Base-by-base conservation (phyloP, 2,329 filamentous ascomycete species). In the Penicillium sp. region DNA sequence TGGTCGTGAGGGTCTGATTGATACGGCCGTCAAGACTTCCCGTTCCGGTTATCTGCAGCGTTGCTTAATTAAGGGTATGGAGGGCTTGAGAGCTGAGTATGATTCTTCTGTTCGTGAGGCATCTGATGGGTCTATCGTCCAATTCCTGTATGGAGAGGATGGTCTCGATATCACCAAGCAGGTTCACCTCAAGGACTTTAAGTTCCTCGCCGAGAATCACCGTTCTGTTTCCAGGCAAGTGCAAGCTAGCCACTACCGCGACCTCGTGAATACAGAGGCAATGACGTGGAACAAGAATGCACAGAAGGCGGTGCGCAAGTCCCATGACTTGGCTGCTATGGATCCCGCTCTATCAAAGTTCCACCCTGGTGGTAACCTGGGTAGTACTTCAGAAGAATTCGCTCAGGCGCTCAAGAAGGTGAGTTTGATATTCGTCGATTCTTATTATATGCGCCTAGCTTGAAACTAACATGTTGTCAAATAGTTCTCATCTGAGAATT, bases 11-110 rank as follows among this genome's bases (percentile, higher is more conserved):
- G 95, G 95, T 83, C 82, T 99, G 67, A 99, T 99, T 74, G 95
- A 99, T 84, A 99, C 95, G 22, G 95, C 95, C 65, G 95, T 99
- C 76, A 99, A 99, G 81, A 99, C 95, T 1, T 96, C 94, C 10
- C 89, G 95, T 73, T 98, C 95, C 30, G 96, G 95, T 62, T 99
- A 99, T 74, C 83, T 99, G 55, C 95, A 99, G 76, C 86, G 96
- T 74, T 99, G 95, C 84, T 84, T 99, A 64, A 96, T 99, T 81
- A 99, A 99, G 81, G 95, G 95, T 63, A 96, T 99, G 90, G 95
- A 99, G 78, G 95, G 95, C 4, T 83, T 98, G 46, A 90, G 88
- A 70, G 93, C 96, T 2, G 88, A 93, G 63, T 98, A 99, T 75
- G 95, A 99, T 72, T 93, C 89, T 8, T 96, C 93, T 1, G 95